phyloP scores from a whole-genome alignment of 352 stramenopile species.

The Globisporangium barbulae region DNA sequence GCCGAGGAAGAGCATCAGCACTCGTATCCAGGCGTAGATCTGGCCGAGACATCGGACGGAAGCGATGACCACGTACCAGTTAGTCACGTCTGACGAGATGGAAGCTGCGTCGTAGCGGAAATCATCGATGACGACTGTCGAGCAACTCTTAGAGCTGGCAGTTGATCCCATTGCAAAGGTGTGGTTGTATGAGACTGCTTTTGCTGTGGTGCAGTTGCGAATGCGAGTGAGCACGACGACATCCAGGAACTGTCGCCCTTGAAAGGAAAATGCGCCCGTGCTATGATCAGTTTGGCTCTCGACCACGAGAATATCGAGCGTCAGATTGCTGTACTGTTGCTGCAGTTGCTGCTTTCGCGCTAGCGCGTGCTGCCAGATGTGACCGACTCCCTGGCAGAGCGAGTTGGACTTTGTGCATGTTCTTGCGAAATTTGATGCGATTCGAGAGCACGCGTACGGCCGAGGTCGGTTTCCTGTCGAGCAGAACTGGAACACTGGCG shows the following conservation, averaged over 20 bases:
- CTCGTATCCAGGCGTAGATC: constrained; percentile 15
- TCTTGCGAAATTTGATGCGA: constrained; percentile 6
- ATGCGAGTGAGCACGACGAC: constrained; percentile 15
- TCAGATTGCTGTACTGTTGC: constrained; percentile 10
- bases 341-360: constrained; percentile 1
- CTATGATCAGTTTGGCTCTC: constrained; percentile 22
- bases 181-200: not conserved
- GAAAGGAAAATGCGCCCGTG: constrained; percentile 11
- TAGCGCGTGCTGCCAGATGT: constrained; percentile 15
- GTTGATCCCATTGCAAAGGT: not conserved
- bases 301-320: constrained; percentile 20
- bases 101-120: constrained; percentile 16
- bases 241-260: constrained; percentile 19
- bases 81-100: constrained; percentile 5
- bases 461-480: not conserved
- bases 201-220: constrained; percentile 3
- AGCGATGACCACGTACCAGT: constrained; percentile 13
- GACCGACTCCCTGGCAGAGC: constrained; percentile 5
- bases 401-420: constrained; percentile 6
- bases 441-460: constrained; percentile 7
- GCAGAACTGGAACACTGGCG: constrained; percentile 5
- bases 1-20: constrained; percentile 15
- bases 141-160: constrained; percentile 8
- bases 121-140: constrained; percentile 15
- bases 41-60: constrained; percentile 14